These are phyloP conservation scores for Entomortierella lignicola DNA, from an alignment of 192 early-diverging fungal genomes.

Conservation along the genomic window DNA sequence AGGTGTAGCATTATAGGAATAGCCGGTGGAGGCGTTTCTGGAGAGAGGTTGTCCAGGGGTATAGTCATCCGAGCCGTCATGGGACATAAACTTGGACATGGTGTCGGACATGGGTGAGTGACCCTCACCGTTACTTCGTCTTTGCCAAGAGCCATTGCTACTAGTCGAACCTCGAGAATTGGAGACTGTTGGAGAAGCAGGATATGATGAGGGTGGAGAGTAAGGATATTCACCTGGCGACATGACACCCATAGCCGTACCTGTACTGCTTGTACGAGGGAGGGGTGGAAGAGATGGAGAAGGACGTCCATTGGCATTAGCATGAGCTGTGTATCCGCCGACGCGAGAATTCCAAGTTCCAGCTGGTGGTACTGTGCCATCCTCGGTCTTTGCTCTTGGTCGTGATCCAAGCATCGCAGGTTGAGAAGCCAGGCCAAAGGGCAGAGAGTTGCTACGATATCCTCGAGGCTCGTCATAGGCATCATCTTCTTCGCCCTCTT, in stretches of 20 bases:
- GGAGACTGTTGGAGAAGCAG: slow-evolving; percentile 65
- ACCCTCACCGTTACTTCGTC: slow-evolving; percentile 57
- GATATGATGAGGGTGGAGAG: slow-evolving; percentile 68
- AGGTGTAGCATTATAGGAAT: slow-evolving; percentile 37
- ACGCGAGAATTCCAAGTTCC: slow-evolving; percentile 44
- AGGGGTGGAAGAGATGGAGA: slow-evolving; percentile 52
- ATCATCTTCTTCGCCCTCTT: slow-evolving; percentile 53
- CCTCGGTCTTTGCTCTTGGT: slow-evolving; percentile 53
- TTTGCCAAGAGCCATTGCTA: slow-evolving; percentile 54
- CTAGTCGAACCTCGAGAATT: slow-evolving; percentile 55
- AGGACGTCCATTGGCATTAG: slow-evolving; percentile 23
- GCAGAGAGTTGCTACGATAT: slow-evolving; percentile 55
- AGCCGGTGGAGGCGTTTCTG: slow-evolving; percentile 52
- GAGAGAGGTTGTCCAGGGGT: slow-evolving; percentile 44
- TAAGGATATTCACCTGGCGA: slow-evolving; percentile 57
- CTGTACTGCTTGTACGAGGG: slow-evolving; percentile 43
- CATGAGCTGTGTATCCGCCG: slow-evolving; percentile 36
- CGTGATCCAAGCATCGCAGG: slow-evolving; percentile 47
- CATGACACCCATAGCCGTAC: slow-evolving; percentile 49
- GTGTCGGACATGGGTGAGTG: slow-evolving; percentile 65
- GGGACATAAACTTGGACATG: slow-evolving; percentile 63
- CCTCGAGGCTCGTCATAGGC: slow-evolving; percentile 40
- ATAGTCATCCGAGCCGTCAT: slow-evolving; percentile 49
- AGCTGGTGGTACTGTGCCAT: slow-evolving; percentile 32
- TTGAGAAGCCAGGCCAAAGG: slow-evolving; percentile 46